Percentiles rank a stretch among this genome's conserved stretches.
Evolutionary conservation across 257 asterid species (phyloP).

Genomic region (Prunella vulgaris): DNA sequence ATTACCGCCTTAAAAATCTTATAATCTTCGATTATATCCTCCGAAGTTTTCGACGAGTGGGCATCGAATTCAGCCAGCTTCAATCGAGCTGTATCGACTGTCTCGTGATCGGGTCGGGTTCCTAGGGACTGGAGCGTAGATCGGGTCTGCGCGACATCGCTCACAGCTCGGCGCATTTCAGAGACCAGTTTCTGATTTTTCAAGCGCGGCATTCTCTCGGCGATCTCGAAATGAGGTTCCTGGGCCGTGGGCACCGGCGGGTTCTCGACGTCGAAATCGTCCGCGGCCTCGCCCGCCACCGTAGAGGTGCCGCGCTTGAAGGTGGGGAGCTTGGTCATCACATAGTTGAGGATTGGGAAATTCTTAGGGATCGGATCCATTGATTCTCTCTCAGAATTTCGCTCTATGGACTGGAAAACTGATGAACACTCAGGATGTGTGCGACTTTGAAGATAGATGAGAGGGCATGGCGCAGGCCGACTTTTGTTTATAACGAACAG

Average conservation of each 20-base stretch:
- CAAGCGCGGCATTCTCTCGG: constrained; percentile 85
- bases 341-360: constrained; percentile 84
- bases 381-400: background rate
- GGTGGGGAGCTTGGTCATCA: constrained; percentile 68
- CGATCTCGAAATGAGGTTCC: constrained; percentile 77
- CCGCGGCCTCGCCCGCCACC: constrained; percentile 19
- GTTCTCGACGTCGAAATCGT: constrained; percentile 66
- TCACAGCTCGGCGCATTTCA: constrained; percentile 72
- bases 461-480: background rate
- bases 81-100: constrained; percentile 61
- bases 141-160: constrained; percentile 75
- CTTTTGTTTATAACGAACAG: background rate
- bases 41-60: constrained; percentile 31
- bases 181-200: constrained; percentile 55
- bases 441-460: background rate
- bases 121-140: constrained; percentile 63
- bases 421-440: background rate
- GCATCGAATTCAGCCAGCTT: constrained; percentile 56
- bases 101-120: constrained; percentile 87
- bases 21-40: constrained; percentile 37
- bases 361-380: constrained; percentile 90
- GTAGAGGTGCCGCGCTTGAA: constrained; percentile 42
- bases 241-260: constrained; percentile 36
- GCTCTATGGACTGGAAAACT: background rate
- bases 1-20: constrained; percentile 59